phyloP scores from a whole-genome alignment of 805 yeast genomes.

The Ogataea henricii region DNA sequence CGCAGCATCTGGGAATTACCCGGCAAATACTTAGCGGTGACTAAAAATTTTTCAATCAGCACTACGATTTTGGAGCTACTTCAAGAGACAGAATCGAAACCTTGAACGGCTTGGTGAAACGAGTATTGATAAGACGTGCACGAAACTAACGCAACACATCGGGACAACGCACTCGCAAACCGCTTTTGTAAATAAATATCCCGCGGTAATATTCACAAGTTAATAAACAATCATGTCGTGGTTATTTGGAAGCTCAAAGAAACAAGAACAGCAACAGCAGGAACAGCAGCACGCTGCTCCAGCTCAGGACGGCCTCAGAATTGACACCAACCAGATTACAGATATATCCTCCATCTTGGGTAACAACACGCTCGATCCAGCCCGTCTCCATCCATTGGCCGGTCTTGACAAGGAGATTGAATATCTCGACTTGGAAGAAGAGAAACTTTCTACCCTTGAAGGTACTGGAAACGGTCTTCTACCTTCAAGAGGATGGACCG shows the following conservation, averaged over 20 bases:
- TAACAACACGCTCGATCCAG: constrained; percentile 64
- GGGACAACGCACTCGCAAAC: neutral
- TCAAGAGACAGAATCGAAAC: neutral
- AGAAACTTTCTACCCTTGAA: constrained; percentile 69
- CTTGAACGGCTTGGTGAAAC: neutral
- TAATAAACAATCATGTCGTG: constrained; percentile 42
- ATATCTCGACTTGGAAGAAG: constrained; percentile 86
- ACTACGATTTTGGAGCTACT: neutral
- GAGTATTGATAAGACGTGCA: neutral
- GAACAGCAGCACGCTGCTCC: constrained; percentile 8
- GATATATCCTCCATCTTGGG: constrained; percentile 65
- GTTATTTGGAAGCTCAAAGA: constrained; percentile 47
- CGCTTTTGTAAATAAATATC: constrained; percentile 2
- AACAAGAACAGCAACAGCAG: constrained; percentile 13
- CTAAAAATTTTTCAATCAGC: constrained; percentile 4
- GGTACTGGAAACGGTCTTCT: constrained; percentile 82
- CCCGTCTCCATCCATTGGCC: constrained; percentile 86
- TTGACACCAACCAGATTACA: constrained; percentile 42
- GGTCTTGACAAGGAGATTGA: constrained; percentile 89
- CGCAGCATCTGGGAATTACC: no score
- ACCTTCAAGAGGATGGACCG: constrained; percentile 97
- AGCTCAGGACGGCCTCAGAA: constrained; percentile 4
- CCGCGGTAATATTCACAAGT: neutral
- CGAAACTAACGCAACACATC: neutral
- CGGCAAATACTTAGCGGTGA: neutral